Conservation (phyloP, 441 rosid genomes). For the Erysimum cheiri region DNA sequence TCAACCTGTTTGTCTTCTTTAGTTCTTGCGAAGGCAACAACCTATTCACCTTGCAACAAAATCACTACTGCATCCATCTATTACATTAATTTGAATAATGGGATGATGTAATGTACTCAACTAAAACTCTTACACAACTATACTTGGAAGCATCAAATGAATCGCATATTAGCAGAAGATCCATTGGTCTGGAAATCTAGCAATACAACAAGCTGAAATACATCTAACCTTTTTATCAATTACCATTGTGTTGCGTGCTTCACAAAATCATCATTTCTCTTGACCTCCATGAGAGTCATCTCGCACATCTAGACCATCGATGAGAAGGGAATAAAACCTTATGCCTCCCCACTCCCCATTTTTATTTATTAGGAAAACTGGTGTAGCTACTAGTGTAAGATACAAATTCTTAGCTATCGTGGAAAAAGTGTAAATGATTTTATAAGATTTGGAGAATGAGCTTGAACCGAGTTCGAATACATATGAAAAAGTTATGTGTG, state of each 20-base stretch:
- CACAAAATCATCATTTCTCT: not conserved
- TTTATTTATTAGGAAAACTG: not conserved
- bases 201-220: constrained; percentile 3
- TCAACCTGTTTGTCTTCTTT: constrained; percentile 5
- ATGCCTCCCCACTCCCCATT: constrained; percentile 12
- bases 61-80: constrained; percentile 51
- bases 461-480: constrained; percentile 65
- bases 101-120: constrained; percentile 2
- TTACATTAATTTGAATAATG: not conserved
- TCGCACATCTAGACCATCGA: constrained; percentile 45
- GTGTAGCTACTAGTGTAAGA: not conserved
- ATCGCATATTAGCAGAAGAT: constrained; percentile 16
- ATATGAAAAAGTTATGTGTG: constrained; percentile 50
- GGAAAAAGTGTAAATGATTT: constrained; percentile 62
- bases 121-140: constrained; percentile 14
- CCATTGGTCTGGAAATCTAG: not conserved
- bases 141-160: not conserved
- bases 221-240: constrained; percentile 2
- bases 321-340: constrained; percentile 42
- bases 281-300: constrained; percentile 37
- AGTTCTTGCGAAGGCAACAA: constrained; percentile 78
- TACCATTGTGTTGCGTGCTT: constrained; percentile 12
- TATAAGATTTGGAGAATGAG: constrained; percentile 68
- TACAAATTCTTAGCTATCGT: not conserved
- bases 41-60: constrained; percentile 67